Evolutionary conservation across 2,329 filamentous ascomycete species (phyloP).

Genomic region (Penicillium sp.): DNA sequence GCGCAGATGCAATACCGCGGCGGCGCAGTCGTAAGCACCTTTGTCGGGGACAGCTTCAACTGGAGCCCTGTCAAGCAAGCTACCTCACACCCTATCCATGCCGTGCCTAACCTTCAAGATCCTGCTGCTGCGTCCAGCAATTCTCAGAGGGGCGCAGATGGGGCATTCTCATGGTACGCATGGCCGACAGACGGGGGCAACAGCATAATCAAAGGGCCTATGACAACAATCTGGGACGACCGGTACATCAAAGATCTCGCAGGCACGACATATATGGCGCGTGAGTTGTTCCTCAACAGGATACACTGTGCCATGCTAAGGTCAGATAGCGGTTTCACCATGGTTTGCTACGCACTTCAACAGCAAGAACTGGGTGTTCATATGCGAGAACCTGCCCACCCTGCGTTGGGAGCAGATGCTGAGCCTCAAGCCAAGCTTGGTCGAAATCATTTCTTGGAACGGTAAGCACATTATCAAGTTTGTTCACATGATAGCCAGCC

Average conservation of each 20-base stretch:
- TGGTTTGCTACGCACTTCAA: constrained; percentile 41
- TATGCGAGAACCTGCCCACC: constrained; percentile 34
- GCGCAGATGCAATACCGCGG: constrained; percentile 35
- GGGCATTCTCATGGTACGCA: constrained; percentile 29
- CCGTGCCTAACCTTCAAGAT: constrained; percentile 10
- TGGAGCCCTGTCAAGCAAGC: constrained; percentile 24
- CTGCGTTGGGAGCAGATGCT: constrained; percentile 38
- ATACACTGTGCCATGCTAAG: too few relatives aligned
- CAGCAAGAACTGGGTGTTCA: constrained; percentile 38
- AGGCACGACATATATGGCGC: constrained; percentile 29
- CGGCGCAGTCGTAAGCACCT: constrained; percentile 27
- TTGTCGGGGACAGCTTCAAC: constrained; percentile 28
- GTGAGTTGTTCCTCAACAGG: constrained; percentile 17
- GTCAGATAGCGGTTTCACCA: constrained; percentile 36
- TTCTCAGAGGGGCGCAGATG: constrained; percentile 17
- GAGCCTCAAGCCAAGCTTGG: constrained; percentile 28
- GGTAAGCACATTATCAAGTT: too few relatives aligned
- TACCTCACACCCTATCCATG: constrained; percentile 18
- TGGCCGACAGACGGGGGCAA: constrained; percentile 31
- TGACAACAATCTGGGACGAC: constrained; percentile 30
- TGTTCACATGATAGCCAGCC: too few relatives aligned
- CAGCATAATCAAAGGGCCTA: constrained; percentile 26
- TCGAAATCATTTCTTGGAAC: constrained; percentile 37
- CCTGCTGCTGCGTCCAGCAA: constrained; percentile 4
- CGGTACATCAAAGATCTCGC: constrained; percentile 18